phyloP scores from a whole-genome alignment of 2,329 filamentous ascomycete genomes.

The Xylariaceae sp. region DNA sequence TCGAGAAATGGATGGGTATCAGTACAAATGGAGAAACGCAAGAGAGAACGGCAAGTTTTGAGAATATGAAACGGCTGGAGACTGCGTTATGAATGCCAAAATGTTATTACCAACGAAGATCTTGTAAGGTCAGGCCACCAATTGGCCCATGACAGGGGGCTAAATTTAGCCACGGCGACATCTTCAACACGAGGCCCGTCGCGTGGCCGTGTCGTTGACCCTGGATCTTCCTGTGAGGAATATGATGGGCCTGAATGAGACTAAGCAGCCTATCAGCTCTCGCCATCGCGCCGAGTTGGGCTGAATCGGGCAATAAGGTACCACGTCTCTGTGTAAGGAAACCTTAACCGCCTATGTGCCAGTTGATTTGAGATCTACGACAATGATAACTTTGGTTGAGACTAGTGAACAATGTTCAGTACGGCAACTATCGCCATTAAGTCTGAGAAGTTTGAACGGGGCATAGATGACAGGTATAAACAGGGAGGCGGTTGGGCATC shows the following conservation, averaged over 20 bases:
- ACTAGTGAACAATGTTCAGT: no score
- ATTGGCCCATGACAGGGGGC: background rate
- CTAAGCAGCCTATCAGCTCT: slow-evolving; percentile 11
- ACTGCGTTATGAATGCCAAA: no score
- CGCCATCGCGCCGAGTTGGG: slow-evolving; percentile 1
- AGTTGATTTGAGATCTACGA: background rate
- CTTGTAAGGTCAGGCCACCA: slow-evolving; percentile 4
- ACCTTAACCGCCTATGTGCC: background rate
- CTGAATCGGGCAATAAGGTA: slow-evolving; percentile 14
- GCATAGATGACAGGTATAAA: no score
- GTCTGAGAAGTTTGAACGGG: no score
- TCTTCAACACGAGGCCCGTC: slow-evolving; percentile 7
- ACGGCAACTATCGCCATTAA: no score
- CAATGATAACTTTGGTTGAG: background rate
- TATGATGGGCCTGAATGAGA: no score
- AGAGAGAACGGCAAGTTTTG: no score
- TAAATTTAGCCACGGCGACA: background rate
- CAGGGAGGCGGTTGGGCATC: no score
- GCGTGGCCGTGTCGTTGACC: slow-evolving; percentile 5
- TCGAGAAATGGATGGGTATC: no score
- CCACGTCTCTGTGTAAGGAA: background rate
- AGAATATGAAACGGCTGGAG: no score
- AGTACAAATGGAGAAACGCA: no score
- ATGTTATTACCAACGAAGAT: background rate
- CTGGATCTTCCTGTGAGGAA: no score